These are phyloP conservation scores for Baorangia bicolor DNA, from an alignment of 768 basidiomycete species.

Conservation along the genomic window DNA sequence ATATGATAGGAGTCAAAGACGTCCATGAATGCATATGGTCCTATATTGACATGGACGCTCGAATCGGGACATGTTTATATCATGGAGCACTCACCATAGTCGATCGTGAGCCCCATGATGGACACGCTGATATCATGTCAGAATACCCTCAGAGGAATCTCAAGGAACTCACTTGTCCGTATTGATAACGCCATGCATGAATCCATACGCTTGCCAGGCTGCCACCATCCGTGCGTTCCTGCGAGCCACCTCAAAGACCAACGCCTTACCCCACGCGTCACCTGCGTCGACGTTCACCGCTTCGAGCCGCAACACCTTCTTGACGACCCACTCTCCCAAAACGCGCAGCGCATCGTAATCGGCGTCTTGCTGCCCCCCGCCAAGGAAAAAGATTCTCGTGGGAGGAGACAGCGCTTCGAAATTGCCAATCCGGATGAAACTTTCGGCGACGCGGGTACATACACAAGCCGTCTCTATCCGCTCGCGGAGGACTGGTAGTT, in stretches of 20 bases:
- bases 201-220: conserved; percentile 92
- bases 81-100: conserved; percentile 51
- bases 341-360: conserved; percentile 73
- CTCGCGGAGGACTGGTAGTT: conserved; percentile 76
- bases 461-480: conserved; percentile 67
- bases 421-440: conserved; percentile 88
- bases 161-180: conserved; percentile 78
- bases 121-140: conserved; percentile 53
- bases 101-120: conserved; percentile 72
- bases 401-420: conserved; percentile 86
- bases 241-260: conserved; percentile 76
- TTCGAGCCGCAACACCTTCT: conserved; percentile 53
- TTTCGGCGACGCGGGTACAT: conserved; percentile 79
- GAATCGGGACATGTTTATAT: background rate
- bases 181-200: conserved; percentile 97
- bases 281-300: conserved; percentile 39
- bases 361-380: conserved; percentile 72
- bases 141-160: background rate
- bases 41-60: conserved; percentile 35
- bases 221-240: conserved; percentile 93
- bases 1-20: conserved; percentile 82
- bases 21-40: conserved; percentile 95
- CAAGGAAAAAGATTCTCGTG: conserved; percentile 59
- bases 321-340: conserved; percentile 73
- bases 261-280: conserved; percentile 64